These are phyloP conservation scores for Trichoderma lentiforme DNA, from an alignment of 2,329 filamentous ascomycete species.

Conservation along the genomic window DNA sequence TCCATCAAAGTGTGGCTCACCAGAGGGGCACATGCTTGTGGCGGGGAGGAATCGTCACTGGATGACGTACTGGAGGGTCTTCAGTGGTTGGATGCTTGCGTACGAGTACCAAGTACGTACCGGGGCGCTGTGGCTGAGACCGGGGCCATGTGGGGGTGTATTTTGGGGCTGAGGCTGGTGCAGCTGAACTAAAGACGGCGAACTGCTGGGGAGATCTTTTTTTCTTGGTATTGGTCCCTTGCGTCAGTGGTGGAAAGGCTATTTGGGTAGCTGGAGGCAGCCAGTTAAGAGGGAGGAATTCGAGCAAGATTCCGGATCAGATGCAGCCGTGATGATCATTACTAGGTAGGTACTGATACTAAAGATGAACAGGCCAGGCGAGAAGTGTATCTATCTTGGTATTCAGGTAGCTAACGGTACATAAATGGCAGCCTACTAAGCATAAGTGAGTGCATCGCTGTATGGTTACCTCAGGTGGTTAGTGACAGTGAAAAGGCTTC, in stretches of 20 bases:
- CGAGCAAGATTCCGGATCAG: not conserved
- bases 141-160: not conserved
- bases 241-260: not conserved
- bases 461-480: not conserved
- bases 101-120: not conserved
- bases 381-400: not conserved
- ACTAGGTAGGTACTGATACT: not conserved
- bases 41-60: slow-evolving; percentile 10
- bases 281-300: not conserved
- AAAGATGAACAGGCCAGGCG: not conserved
- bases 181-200: not conserved
- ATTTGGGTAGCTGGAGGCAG: not conserved
- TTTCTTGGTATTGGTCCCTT: not conserved
- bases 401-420: not conserved
- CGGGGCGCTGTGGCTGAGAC: slow-evolving; percentile 8
- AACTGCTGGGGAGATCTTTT: not conserved
- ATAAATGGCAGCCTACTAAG: too few species aligned
- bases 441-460: not conserved
- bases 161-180: not conserved
- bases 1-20: not conserved
- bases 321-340: not conserved
- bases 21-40: not conserved
- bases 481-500: not conserved
- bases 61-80: slow-evolving; percentile 11
- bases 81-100: not conserved